phyloP scores from a whole-genome alignment of 2,329 filamentous ascomycete species.

The Dactylonectria macrodidyma region DNA sequence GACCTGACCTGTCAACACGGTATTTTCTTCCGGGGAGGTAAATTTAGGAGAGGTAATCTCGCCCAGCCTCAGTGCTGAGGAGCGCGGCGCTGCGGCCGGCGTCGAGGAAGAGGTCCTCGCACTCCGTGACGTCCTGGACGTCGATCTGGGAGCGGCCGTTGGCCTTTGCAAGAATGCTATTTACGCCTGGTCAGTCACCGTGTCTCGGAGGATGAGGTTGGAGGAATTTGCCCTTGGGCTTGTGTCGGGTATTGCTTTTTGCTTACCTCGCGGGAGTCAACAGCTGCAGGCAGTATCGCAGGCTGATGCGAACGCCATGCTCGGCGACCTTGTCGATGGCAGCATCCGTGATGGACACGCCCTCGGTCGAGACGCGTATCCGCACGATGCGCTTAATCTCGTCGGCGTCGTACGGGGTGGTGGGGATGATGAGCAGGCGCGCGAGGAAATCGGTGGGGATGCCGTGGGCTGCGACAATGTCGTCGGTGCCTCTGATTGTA shows the following conservation, averaged over 20 bases:
- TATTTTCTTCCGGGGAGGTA: neutral
- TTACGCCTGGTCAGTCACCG: conserved; percentile 52
- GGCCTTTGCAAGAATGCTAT: conserved; percentile 88
- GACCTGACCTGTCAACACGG: conserved; percentile 15
- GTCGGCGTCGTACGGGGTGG: conserved; percentile 86
- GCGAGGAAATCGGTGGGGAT: conserved; percentile 94
- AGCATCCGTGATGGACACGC: conserved; percentile 82
- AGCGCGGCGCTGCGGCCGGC: conserved; percentile 83
- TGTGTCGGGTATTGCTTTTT: conserved; percentile 3
- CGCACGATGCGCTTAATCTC: conserved; percentile 95
- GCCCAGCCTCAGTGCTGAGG: conserved; percentile 73
- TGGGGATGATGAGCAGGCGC: conserved; percentile 95
- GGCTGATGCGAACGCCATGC: conserved; percentile 88
- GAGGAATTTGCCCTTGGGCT: conserved; percentile 39
- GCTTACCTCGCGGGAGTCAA: conserved; percentile 84
- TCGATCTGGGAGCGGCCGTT: conserved; percentile 84
- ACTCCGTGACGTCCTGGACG: conserved; percentile 83
- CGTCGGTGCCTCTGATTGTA: conserved; percentile 88
- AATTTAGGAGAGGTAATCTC: conserved; percentile 74
- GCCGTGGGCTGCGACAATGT: conserved; percentile 90
- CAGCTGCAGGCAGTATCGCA: conserved; percentile 94
- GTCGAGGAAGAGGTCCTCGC: conserved; percentile 88
- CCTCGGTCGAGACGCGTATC: conserved; percentile 86
- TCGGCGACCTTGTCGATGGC: conserved; percentile 90
- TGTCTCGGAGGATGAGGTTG: conserved; percentile 47